A percentile compares a stretch with the other conserved stretches of the same genome.
Conservation (phyloP, 768 basidiomycete genomes). For the Leccinellum luteum region DNA sequence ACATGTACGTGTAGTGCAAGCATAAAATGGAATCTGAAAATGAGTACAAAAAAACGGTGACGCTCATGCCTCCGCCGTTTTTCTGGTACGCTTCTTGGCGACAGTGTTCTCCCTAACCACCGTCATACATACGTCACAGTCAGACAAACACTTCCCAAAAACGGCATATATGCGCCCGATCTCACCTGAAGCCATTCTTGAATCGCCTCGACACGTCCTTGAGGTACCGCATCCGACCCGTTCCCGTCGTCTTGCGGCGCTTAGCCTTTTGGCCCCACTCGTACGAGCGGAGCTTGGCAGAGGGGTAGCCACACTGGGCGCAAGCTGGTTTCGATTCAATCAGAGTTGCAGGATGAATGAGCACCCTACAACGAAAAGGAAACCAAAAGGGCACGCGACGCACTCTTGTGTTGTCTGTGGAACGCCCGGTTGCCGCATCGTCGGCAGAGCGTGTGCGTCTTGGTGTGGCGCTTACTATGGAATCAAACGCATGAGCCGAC, state of each 20-base stretch:
- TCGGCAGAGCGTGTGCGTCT: constrained; percentile 95
- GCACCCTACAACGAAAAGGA: not conserved
- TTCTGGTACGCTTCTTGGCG: constrained; percentile 80
- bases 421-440: constrained; percentile 94
- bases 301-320: constrained; percentile 94
- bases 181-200: constrained; percentile 96
- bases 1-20: not conserved
- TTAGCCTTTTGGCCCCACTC: constrained; percentile 99
- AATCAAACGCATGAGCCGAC: not conserved
- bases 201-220: constrained; percentile 91
- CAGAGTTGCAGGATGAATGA: not conserved
- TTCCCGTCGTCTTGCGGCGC: constrained; percentile 99
- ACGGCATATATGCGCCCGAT: not conserved
- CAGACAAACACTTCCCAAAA: not conserved
- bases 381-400: constrained; percentile 28
- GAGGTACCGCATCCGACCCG: constrained; percentile 92
- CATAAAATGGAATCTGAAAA: not conserved
- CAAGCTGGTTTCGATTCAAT: constrained; percentile 57
- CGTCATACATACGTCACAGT: not conserved
- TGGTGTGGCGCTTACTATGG: constrained; percentile 90
- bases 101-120: constrained; percentile 80
- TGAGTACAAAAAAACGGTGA: not conserved
- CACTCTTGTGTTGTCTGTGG: constrained; percentile 98
- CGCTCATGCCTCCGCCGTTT: constrained; percentile 47
- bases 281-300: constrained; percentile 92